Conservation (phyloP, 306 rosid genomes). For the Vicia faba region DNA sequence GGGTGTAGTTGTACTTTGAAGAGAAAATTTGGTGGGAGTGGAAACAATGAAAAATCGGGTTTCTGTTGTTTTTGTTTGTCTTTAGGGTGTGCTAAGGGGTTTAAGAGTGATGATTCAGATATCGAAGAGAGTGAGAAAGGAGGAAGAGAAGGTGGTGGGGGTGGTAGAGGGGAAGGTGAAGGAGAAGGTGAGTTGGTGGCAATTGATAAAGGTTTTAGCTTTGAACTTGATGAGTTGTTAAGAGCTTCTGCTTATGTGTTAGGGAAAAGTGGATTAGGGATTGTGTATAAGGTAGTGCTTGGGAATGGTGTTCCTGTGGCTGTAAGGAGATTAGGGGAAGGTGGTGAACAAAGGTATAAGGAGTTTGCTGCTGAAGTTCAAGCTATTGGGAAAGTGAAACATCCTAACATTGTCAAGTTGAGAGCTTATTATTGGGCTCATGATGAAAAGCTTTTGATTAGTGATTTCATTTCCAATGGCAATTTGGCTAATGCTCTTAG, state of each 20-base stretch:
- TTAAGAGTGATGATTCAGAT: slow-evolving; percentile 72
- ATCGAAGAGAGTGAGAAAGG: slow-evolving; percentile 57
- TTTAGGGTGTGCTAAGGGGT: slow-evolving; percentile 47
- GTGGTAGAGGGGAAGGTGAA: slow-evolving; percentile 62
- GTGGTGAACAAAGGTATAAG: slow-evolving; percentile 92
- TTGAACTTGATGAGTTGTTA: slow-evolving; percentile 90
- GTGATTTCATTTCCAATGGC: slow-evolving; percentile 91
- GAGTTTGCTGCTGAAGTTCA: slow-evolving; percentile 88
- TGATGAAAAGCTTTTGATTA: slow-evolving; percentile 93
- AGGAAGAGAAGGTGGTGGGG: slow-evolving; percentile 40
- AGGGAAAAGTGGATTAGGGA: slow-evolving; percentile 96
- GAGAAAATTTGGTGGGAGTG: slow-evolving; percentile 66
- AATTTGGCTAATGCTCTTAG: slow-evolving; percentile 78
- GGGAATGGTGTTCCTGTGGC: slow-evolving; percentile 98
- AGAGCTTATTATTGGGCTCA: slow-evolving; percentile 97
- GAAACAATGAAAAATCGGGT: slow-evolving; percentile 40
- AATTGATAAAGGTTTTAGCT: slow-evolving; percentile 79
- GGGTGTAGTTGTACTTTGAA: slow-evolving; percentile 85
- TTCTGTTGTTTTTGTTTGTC: slow-evolving; percentile 42
- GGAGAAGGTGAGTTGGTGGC: slow-evolving; percentile 95
- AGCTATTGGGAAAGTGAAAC: slow-evolving; percentile 89
- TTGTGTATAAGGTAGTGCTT: slow-evolving; percentile 94
- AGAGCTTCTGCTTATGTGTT: slow-evolving; percentile 94
- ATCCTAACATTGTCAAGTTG: slow-evolving; percentile 78
- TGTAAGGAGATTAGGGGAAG: slow-evolving; percentile 93